Conservation (phyloP, 371 early-diverging fungal species). For the Haplosporangium sp. region DNA sequence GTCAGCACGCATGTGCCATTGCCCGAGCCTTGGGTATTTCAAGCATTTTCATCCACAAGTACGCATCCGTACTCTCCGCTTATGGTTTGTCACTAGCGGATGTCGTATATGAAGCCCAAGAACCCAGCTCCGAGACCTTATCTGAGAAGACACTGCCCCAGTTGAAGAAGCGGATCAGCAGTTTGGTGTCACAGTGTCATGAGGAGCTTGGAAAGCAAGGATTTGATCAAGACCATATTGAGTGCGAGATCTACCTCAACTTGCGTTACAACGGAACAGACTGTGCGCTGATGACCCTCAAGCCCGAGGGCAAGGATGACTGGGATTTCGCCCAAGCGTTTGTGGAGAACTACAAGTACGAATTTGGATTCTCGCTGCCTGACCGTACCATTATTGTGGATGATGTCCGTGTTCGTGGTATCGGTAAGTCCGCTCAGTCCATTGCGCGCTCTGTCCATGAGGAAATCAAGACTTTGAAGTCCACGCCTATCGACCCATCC, state of each 20-base stretch:
- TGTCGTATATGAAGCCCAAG: slow-evolving; percentile 92
- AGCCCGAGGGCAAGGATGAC: slow-evolving; percentile 61
- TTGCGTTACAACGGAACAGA: slow-evolving; percentile 95
- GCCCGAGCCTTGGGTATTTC: slow-evolving; percentile 89
- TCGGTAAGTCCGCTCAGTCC: slow-evolving; percentile 69
- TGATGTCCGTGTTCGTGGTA: slow-evolving; percentile 92
- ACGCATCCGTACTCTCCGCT: slow-evolving; percentile 93
- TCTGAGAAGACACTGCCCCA: slow-evolving; percentile 46
- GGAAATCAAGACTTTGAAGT: slow-evolving; percentile 58
- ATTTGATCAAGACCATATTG: slow-evolving; percentile 68
- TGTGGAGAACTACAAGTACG: slow-evolving; percentile 77
- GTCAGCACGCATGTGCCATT: slow-evolving; percentile 94
- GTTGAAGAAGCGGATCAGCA: slow-evolving; percentile 63
- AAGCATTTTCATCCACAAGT: slow-evolving; percentile 84
- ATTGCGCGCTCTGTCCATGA: slow-evolving; percentile 52
- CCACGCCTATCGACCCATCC: slow-evolving; percentile 27
- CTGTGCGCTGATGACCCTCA: slow-evolving; percentile 91
- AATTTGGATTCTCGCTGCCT: slow-evolving; percentile 92
- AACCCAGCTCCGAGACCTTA: slow-evolving; percentile 73
- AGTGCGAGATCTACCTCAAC: slow-evolving; percentile 81
- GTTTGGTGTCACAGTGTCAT: slow-evolving; percentile 60
- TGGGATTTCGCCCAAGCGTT: slow-evolving; percentile 78
- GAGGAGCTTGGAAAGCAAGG: slow-evolving; percentile 73
- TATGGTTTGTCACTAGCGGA: slow-evolving; percentile 93
- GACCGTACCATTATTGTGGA: slow-evolving; percentile 89